Base-by-base conservation (phyloP, 2,329 filamentous ascomycete species). In the Alternaria brassicicola region DNA sequence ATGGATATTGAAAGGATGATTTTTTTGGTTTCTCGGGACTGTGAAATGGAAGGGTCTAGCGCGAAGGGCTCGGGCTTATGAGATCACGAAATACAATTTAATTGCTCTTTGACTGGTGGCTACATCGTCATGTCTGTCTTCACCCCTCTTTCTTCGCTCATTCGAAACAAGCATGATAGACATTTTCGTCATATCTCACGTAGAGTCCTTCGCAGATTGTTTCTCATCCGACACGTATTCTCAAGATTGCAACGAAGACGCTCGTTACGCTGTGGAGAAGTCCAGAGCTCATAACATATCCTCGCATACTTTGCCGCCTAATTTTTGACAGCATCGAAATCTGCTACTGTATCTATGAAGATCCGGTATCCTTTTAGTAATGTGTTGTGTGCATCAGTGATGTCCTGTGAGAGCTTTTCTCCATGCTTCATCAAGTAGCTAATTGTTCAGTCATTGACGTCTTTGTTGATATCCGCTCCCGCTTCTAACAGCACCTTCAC, bases 1-100 rank as follows among this genome's bases (percentile, higher is more conserved):
- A 13, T 51, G 26, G 12, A 7, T n/a, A 17, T 17, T 55, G 6
- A 19, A 35, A 33, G 43, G n/a, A 31, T 45, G 28, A 49, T 17
- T 55, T 31, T 55, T 31, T 48, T 17, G 45, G 42, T 53, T 61
- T 52, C 25, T 41, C 23, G 47, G 33, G 30, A 45, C 39, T 52
- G 57, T 28, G 51, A 45, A 54, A 36, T 47, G 35, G 50, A 55
- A 46, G 45, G 59, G 63, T 67, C 59, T 61, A 39, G 67, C 68
- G 72, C 71, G 72, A 75, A 75, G 72, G 71, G 72, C 70, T 75
- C 72, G 66, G 72, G 72, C 69, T 70, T 59, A 74, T 63, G 71
- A 73, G 67, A 68, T 66, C 62, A 73, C 55, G 71, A 72, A 69
- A 61, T 56, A n/a, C 49, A 39, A 48, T 52, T 54, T 57, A 54